Evolutionary conservation across 2,329 filamentous ascomycete species (phyloP).

Genomic region (Verticillium zaregamsianum): DNA sequence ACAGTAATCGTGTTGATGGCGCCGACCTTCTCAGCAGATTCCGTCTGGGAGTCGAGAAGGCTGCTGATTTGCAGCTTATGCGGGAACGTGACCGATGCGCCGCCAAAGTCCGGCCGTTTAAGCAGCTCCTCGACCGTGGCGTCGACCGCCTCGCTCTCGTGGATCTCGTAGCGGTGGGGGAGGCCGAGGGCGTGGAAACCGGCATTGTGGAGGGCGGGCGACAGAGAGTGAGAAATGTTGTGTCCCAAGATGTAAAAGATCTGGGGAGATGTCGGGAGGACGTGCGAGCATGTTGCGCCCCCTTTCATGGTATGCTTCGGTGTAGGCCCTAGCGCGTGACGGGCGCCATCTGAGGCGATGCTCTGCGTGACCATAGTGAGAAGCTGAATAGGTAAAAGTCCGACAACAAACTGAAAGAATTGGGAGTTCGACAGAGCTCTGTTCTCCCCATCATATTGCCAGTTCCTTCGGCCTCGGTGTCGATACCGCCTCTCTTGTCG

Average conservation of each 20-base stretch:
- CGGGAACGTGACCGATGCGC: slow-evolving; percentile 2
- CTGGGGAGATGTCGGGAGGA: neutral
- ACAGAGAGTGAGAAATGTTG: slow-evolving; percentile 3
- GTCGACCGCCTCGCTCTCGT: slow-evolving; percentile 4
- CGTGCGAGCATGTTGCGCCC: no score
- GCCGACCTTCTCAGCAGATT: neutral
- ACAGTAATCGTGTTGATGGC: neutral
- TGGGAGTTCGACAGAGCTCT: no score
- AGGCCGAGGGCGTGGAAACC: slow-evolving; percentile 2
- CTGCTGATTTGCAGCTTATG: slow-evolving; percentile 1
- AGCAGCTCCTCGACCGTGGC: slow-evolving; percentile 1
- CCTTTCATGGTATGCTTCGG: no score
- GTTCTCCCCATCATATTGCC: no score
- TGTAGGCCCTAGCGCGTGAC: no score
- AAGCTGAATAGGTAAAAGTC: neutral
- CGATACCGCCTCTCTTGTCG: no score
- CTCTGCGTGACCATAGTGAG: no score
- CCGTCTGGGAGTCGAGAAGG: neutral
- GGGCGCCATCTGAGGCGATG: no score
- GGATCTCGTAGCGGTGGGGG: slow-evolving; percentile 3
- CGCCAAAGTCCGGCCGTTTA: neutral
- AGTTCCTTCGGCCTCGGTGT: no score
- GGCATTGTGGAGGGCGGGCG: slow-evolving; percentile 2
- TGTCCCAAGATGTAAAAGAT: slow-evolving; percentile 4
- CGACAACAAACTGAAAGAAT: no score